These are phyloP conservation scores for Globisporangium orthogonon DNA, from an alignment of 352 stramenopile species.

Conservation along the genomic window DNA sequence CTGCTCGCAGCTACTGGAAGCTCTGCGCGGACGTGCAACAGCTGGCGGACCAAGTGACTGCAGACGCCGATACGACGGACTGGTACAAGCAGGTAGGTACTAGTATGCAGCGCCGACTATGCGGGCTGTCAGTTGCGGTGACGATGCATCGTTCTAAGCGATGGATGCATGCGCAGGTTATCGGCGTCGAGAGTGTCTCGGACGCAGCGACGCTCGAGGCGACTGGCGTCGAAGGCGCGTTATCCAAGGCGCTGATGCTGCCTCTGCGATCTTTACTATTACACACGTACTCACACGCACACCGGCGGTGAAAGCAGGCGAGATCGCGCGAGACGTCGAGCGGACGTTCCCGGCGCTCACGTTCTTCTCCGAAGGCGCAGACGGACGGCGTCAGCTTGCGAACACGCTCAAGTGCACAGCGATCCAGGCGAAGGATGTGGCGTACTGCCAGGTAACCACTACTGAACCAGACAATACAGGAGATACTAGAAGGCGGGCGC, in stretches of 20 bases:
- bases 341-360: conserved; percentile 56
- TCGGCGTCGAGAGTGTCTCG: conserved; percentile 27
- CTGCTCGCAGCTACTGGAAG: conserved; percentile 25
- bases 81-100: conserved; percentile 22
- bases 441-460: conserved; percentile 62
- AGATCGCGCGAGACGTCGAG: conserved; percentile 66
- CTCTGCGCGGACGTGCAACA: conserved; percentile 20
- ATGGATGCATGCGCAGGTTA: conserved; percentile 18
- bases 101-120: too few relatives aligned
- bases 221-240: conserved; percentile 58
- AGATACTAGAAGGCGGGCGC: too few relatives aligned
- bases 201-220: conserved; percentile 30
- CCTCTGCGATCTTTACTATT: neutral
- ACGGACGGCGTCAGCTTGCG: conserved; percentile 44
- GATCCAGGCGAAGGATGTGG: conserved; percentile 42
- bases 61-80: conserved; percentile 5
- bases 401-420: conserved; percentile 75
- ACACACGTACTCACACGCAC: neutral
- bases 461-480: too few relatives aligned
- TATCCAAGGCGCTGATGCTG: neutral
- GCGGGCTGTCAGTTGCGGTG: too few relatives aligned
- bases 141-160: neutral
- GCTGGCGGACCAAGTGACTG: conserved; percentile 17
- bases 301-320: conserved; percentile 22
- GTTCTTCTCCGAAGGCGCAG: conserved; percentile 45